These are phyloP conservation scores for Starmerella tilneyi DNA, from an alignment of 805 yeast genomes.

Conservation along the genomic window DNA sequence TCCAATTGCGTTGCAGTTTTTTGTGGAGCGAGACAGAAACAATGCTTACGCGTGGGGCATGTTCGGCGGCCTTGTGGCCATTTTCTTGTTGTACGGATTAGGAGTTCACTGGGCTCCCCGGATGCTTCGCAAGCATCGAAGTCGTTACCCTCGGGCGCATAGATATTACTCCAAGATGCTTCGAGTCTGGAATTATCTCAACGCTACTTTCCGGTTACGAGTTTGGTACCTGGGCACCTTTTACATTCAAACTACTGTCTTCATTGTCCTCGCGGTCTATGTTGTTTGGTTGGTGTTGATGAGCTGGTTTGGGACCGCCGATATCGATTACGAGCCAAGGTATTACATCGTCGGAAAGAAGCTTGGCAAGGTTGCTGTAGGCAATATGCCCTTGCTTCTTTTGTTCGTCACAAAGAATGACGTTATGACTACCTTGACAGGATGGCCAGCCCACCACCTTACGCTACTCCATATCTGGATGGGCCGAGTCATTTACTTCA, in stretches of 20 bases:
- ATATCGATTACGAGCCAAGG: neutral
- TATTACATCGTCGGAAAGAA: conserved; percentile 1
- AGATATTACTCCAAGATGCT: neutral
- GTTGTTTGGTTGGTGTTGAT: neutral
- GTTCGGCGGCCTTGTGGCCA: conserved; percentile 1
- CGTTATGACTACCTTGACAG: neutral
- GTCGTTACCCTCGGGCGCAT: neutral
- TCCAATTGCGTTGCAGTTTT: neutral
- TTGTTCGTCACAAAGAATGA: conserved; percentile 3
- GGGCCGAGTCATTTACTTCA: neutral
- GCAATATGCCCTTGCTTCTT: neutral
- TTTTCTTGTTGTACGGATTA: neutral
- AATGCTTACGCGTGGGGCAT: conserved; percentile 2
- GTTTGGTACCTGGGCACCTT: neutral
- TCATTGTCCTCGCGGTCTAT: neutral
- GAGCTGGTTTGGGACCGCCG: neutral
- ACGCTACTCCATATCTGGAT: conserved; percentile 1
- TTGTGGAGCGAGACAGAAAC: conserved; percentile 2
- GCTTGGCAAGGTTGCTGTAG: neutral
- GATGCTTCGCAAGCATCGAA: neutral
- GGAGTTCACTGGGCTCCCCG: conserved; percentile 1
- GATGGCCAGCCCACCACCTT: conserved; percentile 5
- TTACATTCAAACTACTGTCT: neutral
- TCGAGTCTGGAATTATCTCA: neutral
- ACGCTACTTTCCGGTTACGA: neutral